Evolutionary conservation across 2,329 filamentous ascomycete genomes (phyloP).

Genomic region (Claviceps humidiphila): DNA sequence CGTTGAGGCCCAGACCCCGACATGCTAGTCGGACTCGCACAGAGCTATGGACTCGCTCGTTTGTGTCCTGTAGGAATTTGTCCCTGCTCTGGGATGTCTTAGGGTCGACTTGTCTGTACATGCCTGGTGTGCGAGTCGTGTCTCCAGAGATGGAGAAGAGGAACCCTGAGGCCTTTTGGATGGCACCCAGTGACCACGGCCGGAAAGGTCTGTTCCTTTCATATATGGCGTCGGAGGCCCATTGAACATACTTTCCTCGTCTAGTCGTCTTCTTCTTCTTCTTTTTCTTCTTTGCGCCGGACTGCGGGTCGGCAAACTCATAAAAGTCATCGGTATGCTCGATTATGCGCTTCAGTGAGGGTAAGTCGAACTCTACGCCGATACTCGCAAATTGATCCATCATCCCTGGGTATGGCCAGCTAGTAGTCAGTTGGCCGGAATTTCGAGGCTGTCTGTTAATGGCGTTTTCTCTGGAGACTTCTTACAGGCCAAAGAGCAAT

Average conservation of each 20-base stretch:
- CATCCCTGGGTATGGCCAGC: slow-evolving; percentile 28
- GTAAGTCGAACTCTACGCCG: slow-evolving; percentile 34
- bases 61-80: slow-evolving; percentile 35
- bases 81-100: slow-evolving; percentile 21
- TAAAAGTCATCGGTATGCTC: slow-evolving; percentile 21
- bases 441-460: too few relatives aligned
- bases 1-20: slow-evolving; percentile 35
- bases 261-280: slow-evolving; percentile 2
- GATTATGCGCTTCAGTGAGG: slow-evolving; percentile 28
- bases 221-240: slow-evolving; percentile 37
- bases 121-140: slow-evolving; percentile 31
- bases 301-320: slow-evolving; percentile 8
- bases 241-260: slow-evolving; percentile 11
- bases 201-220: slow-evolving; percentile 32
- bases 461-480: neutral
- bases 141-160: slow-evolving; percentile 32
- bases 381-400: slow-evolving; percentile 41
- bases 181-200: slow-evolving; percentile 34
- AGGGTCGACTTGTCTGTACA: slow-evolving; percentile 32
- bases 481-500: slow-evolving; percentile 26
- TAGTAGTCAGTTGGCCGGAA: too few relatives aligned
- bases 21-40: slow-evolving; percentile 40
- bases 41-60: slow-evolving; percentile 41
- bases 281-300: slow-evolving; percentile 4
- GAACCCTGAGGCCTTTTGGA: slow-evolving; percentile 24